Evolutionary conservation across 345 rosid species (phyloP), one percentile per base, ranked within the genome.

Genomic region (Aurinia saxatilis): DNA sequence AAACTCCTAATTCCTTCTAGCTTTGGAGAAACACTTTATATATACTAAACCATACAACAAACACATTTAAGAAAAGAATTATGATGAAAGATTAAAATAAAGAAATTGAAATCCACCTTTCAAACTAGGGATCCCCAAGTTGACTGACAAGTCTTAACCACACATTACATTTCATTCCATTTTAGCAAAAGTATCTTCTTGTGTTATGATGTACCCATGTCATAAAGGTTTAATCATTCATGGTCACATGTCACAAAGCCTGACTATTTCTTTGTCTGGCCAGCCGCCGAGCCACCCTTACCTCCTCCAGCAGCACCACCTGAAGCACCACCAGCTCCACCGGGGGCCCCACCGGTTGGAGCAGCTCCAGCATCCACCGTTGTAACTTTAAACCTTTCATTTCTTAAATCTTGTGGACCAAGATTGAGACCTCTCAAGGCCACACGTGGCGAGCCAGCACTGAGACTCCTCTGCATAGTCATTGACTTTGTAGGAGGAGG

Each of bases 351-450:
- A 27, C 57, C 57, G 1, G 34, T 17, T 30, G 64, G 64, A 35
- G 34, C 41, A 19, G 17, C 23, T 41, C 60, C 68, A 5, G 68
- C 13, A 18, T 42, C 45, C 2, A 71, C 75, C 21, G 71, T 64
- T 15, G 50, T 71, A 35, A 71, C 41, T 58, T 71, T 71, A 37
- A 71, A 71, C 66, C 71, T 13, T 19, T 65, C 66, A 35, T 71
- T 3, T 57, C 29, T 42, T 10, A 57, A 41, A 49, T 55, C 68
- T 30, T 55, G 1, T 17, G 35, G 34, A 5, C 46, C 41, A 12
- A 41, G 3, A 50, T 46, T 57, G 23, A 71, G 1, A 1, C 45
- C 65, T 71, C 52, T 71, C 49, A 7, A 10, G 5, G 54, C 34
- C 23, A 71, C 12, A 14, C 46, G 55, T 1, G 7, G 41, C 1